A percentile compares a stretch with the other conserved stretches of the same genome.
These are phyloP conservation scores for Raphanus sativus DNA, from an alignment of 345 rosid genomes.

Conservation along the genomic window DNA sequence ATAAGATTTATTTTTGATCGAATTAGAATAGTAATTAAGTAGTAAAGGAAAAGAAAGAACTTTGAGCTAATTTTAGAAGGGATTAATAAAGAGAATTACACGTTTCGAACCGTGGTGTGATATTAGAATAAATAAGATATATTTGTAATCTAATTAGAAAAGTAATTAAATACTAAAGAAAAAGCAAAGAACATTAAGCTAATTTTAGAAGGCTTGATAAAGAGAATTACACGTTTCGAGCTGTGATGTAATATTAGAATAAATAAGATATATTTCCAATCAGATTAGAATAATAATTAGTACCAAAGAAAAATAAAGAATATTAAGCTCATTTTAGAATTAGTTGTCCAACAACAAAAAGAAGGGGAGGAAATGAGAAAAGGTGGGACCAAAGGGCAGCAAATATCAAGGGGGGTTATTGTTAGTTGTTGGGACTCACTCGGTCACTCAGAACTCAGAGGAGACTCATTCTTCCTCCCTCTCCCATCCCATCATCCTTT, in stretches of 20 bases:
- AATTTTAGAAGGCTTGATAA: slow-evolving; percentile 17
- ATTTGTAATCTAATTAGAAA: slow-evolving; percentile 12
- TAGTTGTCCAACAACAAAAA: not conserved
- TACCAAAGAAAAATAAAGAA: not conserved
- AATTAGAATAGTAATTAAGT: slow-evolving; percentile 15
- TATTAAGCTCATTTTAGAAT: slow-evolving; percentile 20
- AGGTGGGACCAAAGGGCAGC: slow-evolving; percentile 46
- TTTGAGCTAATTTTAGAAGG: slow-evolving; percentile 13
- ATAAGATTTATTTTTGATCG: slow-evolving; percentile 1
- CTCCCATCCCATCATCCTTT: slow-evolving; percentile 1
- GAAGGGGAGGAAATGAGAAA: slow-evolving; percentile 6
- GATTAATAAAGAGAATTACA: slow-evolving; percentile 8
- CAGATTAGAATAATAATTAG: slow-evolving; percentile 12
- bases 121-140: slow-evolving; percentile 4
- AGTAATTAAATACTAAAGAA: slow-evolving; percentile 7
- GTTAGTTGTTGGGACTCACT: slow-evolving; percentile 64
- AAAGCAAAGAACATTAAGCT: not conserved
- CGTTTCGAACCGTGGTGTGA: slow-evolving; percentile 34
- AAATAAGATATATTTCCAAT: slow-evolving; percentile 8
- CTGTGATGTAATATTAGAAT: slow-evolving; percentile 15
- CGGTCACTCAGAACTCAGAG: slow-evolving; percentile 37
- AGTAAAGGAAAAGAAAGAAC: not conserved
- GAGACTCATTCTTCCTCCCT: slow-evolving; percentile 39
- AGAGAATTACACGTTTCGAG: slow-evolving; percentile 36
- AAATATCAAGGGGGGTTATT: slow-evolving; percentile 59